Evolutionary conservation across 1,284 basidiomycete species (phyloP).

Genomic region (Neotropicomus parvogracilis): DNA sequence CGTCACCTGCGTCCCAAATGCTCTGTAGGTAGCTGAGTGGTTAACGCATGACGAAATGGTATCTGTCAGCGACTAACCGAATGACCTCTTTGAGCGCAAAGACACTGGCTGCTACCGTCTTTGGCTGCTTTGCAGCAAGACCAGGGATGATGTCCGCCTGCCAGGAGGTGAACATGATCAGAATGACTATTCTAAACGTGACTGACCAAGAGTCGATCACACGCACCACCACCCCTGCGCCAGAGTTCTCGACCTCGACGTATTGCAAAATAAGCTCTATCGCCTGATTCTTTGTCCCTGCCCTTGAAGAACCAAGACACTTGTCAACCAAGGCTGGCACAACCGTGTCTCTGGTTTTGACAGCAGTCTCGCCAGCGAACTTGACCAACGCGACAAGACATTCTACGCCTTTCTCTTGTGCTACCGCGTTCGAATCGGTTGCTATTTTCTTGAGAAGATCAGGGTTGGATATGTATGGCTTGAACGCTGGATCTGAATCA

Average conservation of each 20-base stretch:
- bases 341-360: constrained; percentile 77
- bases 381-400: constrained; percentile 83
- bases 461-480: constrained; percentile 75
- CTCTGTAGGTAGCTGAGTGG: constrained; percentile 40
- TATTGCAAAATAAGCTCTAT: constrained; percentile 87
- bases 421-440: constrained; percentile 92
- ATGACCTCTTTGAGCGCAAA: constrained; percentile 76
- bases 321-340: constrained; percentile 94
- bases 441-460: constrained; percentile 85
- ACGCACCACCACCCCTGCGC: constrained; percentile 85
- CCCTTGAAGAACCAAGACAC: constrained; percentile 87
- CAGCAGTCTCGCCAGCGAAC: constrained; percentile 86
- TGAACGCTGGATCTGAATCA: constrained; percentile 92
- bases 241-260: constrained; percentile 91
- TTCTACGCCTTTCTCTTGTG: constrained; percentile 96
- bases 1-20: constrained; percentile 79
- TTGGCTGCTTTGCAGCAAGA: constrained; percentile 91
- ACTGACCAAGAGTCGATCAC: constrained; percentile 25
- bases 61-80: constrained; percentile 35
- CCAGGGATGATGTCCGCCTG: constrained; percentile 85
- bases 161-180: constrained; percentile 29
- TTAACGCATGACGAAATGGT: background rate
- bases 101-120: constrained; percentile 83
- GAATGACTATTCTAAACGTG: constrained; percentile 11
- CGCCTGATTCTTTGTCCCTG: constrained; percentile 89